Conservation (phyloP, 2,329 filamentous ascomycete genomes). For the Ceratocystis smalleyi region DNA sequence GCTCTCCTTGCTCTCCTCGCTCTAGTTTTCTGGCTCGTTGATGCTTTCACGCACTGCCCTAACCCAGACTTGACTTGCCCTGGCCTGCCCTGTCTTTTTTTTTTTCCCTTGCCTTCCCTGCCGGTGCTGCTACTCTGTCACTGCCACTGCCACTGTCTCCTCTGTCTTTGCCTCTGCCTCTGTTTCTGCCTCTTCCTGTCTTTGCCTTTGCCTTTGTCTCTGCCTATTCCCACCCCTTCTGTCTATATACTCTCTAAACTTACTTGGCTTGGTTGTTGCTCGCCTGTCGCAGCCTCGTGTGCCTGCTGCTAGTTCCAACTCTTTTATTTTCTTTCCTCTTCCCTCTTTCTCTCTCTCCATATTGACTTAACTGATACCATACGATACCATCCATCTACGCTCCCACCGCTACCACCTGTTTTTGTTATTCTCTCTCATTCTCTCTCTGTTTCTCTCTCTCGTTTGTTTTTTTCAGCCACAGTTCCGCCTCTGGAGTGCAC, state of each 20-base stretch:
- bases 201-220: neutral
- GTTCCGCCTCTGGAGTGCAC: slow-evolving; percentile 12
- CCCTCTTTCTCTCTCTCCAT: neutral
- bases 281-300: slow-evolving; percentile 1
- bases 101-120: neutral
- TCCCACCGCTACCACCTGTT: neutral
- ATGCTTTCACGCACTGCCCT: too few species aligned
- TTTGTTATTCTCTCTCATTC: neutral
- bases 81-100: too few species aligned
- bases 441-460: neutral
- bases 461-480: slow-evolving; percentile 5
- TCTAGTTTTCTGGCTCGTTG: too few species aligned
- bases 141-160: neutral
- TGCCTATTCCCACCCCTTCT: neutral
- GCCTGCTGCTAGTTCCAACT: slow-evolving; percentile 3
- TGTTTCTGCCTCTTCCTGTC: too few species aligned
- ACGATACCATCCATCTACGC: neutral
- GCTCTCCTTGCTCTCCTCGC: too few species aligned
- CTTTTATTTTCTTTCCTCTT: neutral
- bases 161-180: too few species aligned
- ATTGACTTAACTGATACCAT: slow-evolving; percentile 5
- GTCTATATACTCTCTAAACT: neutral
- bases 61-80: too few species aligned
- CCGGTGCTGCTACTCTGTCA: neutral
- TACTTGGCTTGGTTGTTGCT: neutral